phyloP scores from a whole-genome alignment of 1,139 yeast species.

The Geotrichum fermentans region DNA sequence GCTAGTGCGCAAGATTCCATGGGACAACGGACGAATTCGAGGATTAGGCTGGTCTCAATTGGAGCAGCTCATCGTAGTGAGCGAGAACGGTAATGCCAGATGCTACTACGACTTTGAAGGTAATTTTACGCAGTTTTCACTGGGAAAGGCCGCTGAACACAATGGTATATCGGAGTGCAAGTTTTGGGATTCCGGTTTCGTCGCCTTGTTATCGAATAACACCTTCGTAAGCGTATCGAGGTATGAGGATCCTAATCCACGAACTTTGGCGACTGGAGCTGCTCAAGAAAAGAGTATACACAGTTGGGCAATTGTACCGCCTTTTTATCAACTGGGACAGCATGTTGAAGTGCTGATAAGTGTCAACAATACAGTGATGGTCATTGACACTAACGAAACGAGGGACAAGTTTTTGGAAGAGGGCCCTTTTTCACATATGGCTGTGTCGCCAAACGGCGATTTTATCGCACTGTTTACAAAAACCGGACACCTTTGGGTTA shows the following conservation, averaged over 20 bases:
- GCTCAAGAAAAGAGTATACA: conserved; percentile 22
- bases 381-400: conserved; percentile 30
- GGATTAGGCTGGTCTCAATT: conserved; percentile 51
- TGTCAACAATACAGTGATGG: conserved; percentile 26
- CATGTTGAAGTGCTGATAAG: conserved; percentile 36
- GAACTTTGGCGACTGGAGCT: conserved; percentile 26
- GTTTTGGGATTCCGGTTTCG: conserved; percentile 40
- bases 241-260: conserved; percentile 35
- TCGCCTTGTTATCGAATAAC: conserved; percentile 36
- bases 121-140: conserved; percentile 51
- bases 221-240: conserved; percentile 38
- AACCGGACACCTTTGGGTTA: conserved; percentile 49
- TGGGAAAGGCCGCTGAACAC: conserved; percentile 40
- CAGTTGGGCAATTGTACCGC: conserved; percentile 38
- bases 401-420: conserved; percentile 39
- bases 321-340: conserved; percentile 31
- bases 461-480: conserved; percentile 53
- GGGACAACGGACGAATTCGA: conserved; percentile 52
- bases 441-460: conserved; percentile 58
- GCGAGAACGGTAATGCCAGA: conserved; percentile 58
- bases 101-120: conserved; percentile 67
- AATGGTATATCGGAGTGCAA: conserved; percentile 39
- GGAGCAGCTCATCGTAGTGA: conserved; percentile 62
- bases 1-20: conserved; percentile 45
- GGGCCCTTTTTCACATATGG: conserved; percentile 54